Evolutionary conservation across 345 rosid genomes (phyloP).

Genomic region (Psidium friedrichsthalianum): DNA sequence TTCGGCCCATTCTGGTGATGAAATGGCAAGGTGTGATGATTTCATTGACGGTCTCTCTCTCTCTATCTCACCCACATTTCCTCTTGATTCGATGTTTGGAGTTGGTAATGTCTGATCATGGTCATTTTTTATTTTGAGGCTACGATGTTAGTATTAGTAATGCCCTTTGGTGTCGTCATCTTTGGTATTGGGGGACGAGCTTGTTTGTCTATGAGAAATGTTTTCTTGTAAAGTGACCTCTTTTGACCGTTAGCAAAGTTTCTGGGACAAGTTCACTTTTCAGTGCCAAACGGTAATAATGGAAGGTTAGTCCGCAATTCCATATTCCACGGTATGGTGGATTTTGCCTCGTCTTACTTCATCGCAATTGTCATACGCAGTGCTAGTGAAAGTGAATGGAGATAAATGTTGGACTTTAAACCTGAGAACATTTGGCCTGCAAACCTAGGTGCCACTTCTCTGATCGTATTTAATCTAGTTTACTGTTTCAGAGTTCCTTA

Average conservation of each 20-base stretch:
- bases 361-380: neutral
- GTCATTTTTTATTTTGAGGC: neutral
- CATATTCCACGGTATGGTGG: neutral
- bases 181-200: neutral
- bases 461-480: neutral
- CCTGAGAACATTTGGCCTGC: neutral
- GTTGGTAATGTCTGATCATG: neutral
- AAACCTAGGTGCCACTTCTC: neutral
- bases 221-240: neutral
- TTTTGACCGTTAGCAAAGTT: neutral
- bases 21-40: constrained; percentile 51
- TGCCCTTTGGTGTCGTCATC: neutral
- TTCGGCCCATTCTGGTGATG: constrained; percentile 27
- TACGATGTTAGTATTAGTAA: neutral
- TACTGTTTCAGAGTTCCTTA: neutral
- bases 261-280: neutral
- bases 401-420: neutral
- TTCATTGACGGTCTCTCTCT: neutral
- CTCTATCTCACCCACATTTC: neutral
- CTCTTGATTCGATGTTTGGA: neutral
- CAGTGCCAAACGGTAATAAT: neutral
- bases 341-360: neutral
- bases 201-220: neutral
- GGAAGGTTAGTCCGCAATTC: neutral
- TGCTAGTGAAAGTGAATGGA: neutral